phyloP scores from a whole-genome alignment of 495 filamentous ascomycete genomes.

The Daldinia childiae region DNA sequence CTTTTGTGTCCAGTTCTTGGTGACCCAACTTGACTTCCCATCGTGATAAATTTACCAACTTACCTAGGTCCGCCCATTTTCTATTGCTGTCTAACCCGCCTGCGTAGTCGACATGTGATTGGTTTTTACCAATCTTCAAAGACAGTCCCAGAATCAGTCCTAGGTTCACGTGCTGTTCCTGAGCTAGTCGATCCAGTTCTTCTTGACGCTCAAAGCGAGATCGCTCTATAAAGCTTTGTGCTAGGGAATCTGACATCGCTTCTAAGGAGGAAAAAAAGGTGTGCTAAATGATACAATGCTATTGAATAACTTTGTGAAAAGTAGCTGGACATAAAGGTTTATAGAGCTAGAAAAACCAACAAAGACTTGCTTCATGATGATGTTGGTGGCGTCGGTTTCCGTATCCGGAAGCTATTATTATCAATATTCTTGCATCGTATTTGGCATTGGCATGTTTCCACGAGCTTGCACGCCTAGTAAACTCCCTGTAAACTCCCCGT shows the following conservation, averaged over 20 bases:
- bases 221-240: slow-evolving; percentile 24
- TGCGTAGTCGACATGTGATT: slow-evolving; percentile 35
- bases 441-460: neutral
- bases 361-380: slow-evolving; percentile 18
- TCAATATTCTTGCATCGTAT: slow-evolving; percentile 14
- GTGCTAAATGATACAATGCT: slow-evolving; percentile 22
- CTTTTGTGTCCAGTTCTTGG: neutral
- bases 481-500: neutral
- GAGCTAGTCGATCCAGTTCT: slow-evolving; percentile 31
- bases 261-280: neutral
- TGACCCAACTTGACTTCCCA: slow-evolving; percentile 8
- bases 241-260: slow-evolving; percentile 15
- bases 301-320: slow-evolving; percentile 19
- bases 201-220: slow-evolving; percentile 29
- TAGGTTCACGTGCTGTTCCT: slow-evolving; percentile 18
- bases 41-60: neutral
- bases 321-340: neutral
- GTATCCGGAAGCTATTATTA: slow-evolving; percentile 32
- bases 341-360: slow-evolving; percentile 9
- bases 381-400: slow-evolving; percentile 18
- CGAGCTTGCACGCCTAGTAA: neutral
- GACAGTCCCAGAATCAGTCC: slow-evolving; percentile 35
- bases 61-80: slow-evolving; percentile 13
- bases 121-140: slow-evolving; percentile 4
- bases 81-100: slow-evolving; percentile 28